These are phyloP conservation scores for Pichia phayaonensis DNA, from an alignment of 805 yeast genomes.

Conservation along the genomic window DNA sequence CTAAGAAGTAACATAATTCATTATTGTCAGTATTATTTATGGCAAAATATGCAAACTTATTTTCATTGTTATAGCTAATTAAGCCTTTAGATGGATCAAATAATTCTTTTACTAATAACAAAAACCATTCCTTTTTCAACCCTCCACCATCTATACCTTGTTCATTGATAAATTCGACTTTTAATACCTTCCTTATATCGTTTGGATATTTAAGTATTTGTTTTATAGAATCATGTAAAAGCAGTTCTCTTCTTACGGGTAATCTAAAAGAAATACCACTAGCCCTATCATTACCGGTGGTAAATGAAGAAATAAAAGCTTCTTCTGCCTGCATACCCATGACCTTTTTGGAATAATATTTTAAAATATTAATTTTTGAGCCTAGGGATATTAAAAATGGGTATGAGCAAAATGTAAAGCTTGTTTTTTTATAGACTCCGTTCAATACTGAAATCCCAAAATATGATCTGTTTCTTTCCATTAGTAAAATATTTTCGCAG, in stretches of 20 bases:
- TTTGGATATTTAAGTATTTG: constrained; percentile 46
- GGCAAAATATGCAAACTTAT: constrained; percentile 71
- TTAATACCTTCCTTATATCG: constrained; percentile 66
- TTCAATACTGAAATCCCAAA: constrained; percentile 28
- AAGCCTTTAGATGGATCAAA: constrained; percentile 64
- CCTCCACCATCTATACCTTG: constrained; percentile 98
- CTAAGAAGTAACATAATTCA: constrained; percentile 68
- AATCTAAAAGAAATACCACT: constrained; percentile 65
- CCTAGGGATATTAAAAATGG: constrained; percentile 82
- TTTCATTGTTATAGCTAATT: constrained; percentile 59
- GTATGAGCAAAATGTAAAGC: constrained; percentile 66
- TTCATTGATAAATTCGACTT: constrained; percentile 76
- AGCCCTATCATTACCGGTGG: constrained; percentile 46
- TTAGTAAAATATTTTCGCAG: constrained; percentile 40
- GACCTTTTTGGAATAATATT: constrained; percentile 68
- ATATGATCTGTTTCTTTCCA: constrained; percentile 22
- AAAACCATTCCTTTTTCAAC: constrained; percentile 88
- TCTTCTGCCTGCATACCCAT: constrained; percentile 88
- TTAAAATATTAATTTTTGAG: constrained; percentile 70
- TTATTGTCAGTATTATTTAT: constrained; percentile 30
- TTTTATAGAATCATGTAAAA: constrained; percentile 69
- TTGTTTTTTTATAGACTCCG: constrained; percentile 19
- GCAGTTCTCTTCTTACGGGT: constrained; percentile 55
- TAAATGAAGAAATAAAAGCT: constrained; percentile 68
- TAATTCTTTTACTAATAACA: constrained; percentile 58